Conservation (phyloP, 2,329 filamentous ascomycete genomes). For the Aureobasidium sp. region DNA sequence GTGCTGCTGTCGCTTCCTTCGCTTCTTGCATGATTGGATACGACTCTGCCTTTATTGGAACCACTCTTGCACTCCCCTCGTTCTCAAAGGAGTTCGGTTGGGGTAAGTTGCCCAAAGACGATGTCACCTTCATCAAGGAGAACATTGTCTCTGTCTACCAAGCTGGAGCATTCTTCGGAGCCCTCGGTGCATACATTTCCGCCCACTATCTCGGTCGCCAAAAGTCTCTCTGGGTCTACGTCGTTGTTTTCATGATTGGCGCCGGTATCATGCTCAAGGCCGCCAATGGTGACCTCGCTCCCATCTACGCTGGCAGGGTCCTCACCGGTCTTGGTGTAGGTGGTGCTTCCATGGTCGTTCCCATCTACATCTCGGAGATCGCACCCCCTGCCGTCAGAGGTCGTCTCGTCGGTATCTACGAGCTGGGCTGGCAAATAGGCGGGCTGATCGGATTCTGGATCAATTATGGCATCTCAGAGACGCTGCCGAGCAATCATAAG, state of each 20-base stretch:
- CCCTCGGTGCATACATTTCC: conserved; percentile 58
- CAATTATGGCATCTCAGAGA: conserved; percentile 37
- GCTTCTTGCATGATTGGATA: conserved; percentile 53
- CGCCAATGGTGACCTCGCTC: conserved; percentile 51
- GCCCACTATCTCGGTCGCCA: conserved; percentile 61
- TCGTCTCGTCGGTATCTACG: conserved; percentile 49
- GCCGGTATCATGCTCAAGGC: conserved; percentile 60
- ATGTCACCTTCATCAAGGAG: conserved; percentile 53
- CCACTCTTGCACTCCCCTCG: conserved; percentile 61
- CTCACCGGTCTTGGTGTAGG: conserved; percentile 50
- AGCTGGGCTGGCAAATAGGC: conserved; percentile 48
- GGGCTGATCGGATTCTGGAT: conserved; percentile 46
- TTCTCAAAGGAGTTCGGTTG: conserved; percentile 64
- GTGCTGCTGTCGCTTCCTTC: conserved; percentile 46
- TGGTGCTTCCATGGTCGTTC: conserved; percentile 46
- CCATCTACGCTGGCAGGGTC: conserved; percentile 50
- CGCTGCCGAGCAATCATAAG: conserved; percentile 32
- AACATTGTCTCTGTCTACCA: conserved; percentile 80
- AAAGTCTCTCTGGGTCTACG: conserved; percentile 54
- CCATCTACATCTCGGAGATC: conserved; percentile 53
- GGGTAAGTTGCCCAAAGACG: conserved; percentile 30
- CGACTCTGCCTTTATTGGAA: conserved; percentile 72
- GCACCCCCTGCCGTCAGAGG: conserved; percentile 51
- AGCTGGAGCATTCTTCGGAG: conserved; percentile 75
- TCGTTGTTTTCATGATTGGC: conserved; percentile 59